Evolutionary conservation across 2,329 filamentous ascomycete genomes (phyloP), one percentile per base, ranked within the genome.

Genomic region (Trichoderma brevicompactum): DNA sequence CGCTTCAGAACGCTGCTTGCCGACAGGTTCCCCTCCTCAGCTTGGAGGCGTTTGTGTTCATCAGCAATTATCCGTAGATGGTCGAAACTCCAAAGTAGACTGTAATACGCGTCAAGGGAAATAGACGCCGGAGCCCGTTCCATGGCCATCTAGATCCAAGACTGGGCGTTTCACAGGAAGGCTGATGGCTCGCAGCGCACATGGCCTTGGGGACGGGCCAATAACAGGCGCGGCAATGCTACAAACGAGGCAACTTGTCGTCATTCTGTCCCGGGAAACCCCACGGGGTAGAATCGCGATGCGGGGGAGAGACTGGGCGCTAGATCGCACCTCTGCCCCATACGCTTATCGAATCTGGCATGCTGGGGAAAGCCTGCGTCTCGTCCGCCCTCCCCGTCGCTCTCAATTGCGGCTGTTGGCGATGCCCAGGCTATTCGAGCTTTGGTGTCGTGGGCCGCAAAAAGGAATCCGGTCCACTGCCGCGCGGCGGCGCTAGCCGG

Each of bases 391-490:
- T 60, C 44, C 44, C 56, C 46, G 56, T 60, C 61, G 41, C 43
- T 38, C 36, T 40, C 19, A 50, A 41, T 8, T 48, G 61, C 61
- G 52, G 32, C 53, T 65, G 55, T 60, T 65, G 63, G 63, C 55
- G 63, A 52, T 65, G 46, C 17, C 34, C 44, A 19, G 48, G 44
- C 36, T 8, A 53, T 44, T 48, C 17, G 23, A 32, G 17, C 23
- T 59, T 52, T 65, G 46, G 63, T 60, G 60, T 63, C 63, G 54
- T 65, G 63, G 48, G 63, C 53, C 54, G 34, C 36, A 61, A 49
- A 44, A 50, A 34, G 23, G 28, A 43, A 34, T n/a, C 28, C 32
- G 46, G 55, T 32, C 63, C 63, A 60, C 55, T 28, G 32, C 4
- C 10, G 10, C 15, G 23, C 64, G 64, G 64, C 64, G 64, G 56